Conservation (phyloP, 108 stramenopile genomes). For the Chaetoceros muelleri region DNA sequence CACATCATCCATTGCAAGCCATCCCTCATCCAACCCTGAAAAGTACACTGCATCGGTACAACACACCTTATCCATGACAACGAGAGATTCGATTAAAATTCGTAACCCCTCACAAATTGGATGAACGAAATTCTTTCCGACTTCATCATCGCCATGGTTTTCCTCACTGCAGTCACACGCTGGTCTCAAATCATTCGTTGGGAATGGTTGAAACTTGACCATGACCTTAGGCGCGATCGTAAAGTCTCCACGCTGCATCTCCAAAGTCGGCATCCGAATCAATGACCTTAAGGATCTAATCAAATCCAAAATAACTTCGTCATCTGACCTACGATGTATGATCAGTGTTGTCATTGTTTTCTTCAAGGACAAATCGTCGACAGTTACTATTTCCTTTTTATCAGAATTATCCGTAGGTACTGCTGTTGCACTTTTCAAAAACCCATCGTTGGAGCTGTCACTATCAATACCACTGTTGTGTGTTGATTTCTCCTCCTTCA, state of each 20-base stretch:
- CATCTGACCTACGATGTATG: slow-evolving; percentile 28
- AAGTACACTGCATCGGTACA: no score
- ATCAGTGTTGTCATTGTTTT: not conserved
- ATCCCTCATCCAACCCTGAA: no score
- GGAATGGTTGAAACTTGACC: not conserved
- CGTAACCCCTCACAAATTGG: not conserved
- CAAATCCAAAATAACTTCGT: slow-evolving; percentile 31
- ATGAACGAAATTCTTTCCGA: not conserved
- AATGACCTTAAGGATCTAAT: slow-evolving; percentile 28
- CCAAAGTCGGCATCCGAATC: slow-evolving; percentile 15
- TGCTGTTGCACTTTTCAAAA: no score
- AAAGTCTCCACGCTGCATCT: not conserved
- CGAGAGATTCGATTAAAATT: no score
- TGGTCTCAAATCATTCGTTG: not conserved
- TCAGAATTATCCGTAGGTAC: no score
- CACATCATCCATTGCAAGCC: not conserved
- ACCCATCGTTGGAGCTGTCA: not conserved
- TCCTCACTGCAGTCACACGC: slow-evolving; percentile 1
- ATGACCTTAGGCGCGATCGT: no score
- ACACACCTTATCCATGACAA: no score
- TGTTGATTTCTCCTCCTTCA: no score
- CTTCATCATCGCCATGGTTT: slow-evolving; percentile 1
- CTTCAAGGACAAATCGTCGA: no score
- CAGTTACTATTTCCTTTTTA: no score
- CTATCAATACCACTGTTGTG: no score